Base-by-base conservation (phyloP, 1,284 basidiomycete species). In the Austroboletus rostrupii region DNA sequence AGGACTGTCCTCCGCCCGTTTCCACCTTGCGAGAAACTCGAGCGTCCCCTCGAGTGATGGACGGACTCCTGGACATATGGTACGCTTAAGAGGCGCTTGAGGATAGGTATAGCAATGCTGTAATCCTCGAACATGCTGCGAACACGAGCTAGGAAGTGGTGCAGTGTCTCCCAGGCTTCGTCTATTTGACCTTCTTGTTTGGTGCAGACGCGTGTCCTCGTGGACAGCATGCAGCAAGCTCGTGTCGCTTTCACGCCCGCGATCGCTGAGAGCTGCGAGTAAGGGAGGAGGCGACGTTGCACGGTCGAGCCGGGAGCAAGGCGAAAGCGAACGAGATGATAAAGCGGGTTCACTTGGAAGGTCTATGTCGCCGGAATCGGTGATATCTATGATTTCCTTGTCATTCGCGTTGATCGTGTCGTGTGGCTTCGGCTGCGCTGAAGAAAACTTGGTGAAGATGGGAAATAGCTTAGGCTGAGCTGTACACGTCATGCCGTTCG, bases 41-140 rank as follows among this genome's bases (percentile, higher is more conserved):
- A 55, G 26, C 7, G 55, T 42, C 8, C 42, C 43, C 35, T 48
- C 49, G 26, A 49, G 36, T 10, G 60, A 47, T 28, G 41, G 28
- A 40, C 43, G 23, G 16, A 5, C 31, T 13, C 41, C 33, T 23
- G 50, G 28, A 21, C 42, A 40, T 21, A 32, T 16, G 8, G 40
- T 49, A 32, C 50, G 61, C 45, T 53, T 56, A 45, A 41, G 28
- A 26, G 52, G 54, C 5, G 45, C 41, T 45, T 45, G 51, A 21
- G 42, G 20, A 46, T 19, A 44, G 33, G 54, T 38, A 53, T 60
- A 66, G 42, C 53, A 49, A 47, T 63, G 72, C 60, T 83, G 82
- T 19, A 70, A 64, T 35, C 81, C 84, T 57, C 75, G 78, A 53
- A 85, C 74, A 66, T 89, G 87, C 58, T 87, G 86, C n/a, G 66